These are phyloP conservation scores for Cronartium quercuum DNA, from an alignment of 1,284 basidiomycete genomes.

Conservation along the genomic window DNA sequence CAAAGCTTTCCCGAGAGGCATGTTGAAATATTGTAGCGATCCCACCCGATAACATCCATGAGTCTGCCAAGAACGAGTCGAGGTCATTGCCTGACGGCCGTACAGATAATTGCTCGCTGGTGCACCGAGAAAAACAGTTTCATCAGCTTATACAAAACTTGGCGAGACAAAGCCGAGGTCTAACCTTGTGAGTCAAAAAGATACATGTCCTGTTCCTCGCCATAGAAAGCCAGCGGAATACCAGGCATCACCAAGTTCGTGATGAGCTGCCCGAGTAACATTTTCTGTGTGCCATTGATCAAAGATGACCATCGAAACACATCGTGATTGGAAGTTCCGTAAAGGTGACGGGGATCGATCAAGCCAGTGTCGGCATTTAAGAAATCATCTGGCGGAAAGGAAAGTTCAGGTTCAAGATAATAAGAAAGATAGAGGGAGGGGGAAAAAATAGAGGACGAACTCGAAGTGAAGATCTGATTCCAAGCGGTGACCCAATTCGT, in stretches of 20 bases:
- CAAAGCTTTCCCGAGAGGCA: conserved; percentile 68
- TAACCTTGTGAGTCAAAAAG: conserved; percentile 37
- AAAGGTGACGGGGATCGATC: conserved; percentile 79
- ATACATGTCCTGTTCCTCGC: conserved; percentile 39
- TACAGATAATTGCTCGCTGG: conserved; percentile 39
- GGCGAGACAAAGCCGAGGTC: conserved; percentile 43
- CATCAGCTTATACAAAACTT: not conserved
- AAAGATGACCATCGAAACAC: conserved; percentile 84
- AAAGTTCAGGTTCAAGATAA: not conserved
- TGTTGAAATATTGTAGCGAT: conserved; percentile 81
- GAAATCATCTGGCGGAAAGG: conserved; percentile 59
- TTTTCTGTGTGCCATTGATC: conserved; percentile 69
- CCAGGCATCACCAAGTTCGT: conserved; percentile 76
- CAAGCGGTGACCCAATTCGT: conserved; percentile 75
- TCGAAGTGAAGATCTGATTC: conserved; percentile 78
- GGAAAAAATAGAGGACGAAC: not conserved
- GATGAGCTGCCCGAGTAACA: conserved; percentile 69
- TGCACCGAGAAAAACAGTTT: not conserved
- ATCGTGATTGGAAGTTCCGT: conserved; percentile 79
- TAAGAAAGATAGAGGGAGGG: not conserved
- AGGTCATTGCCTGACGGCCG: conserved; percentile 83
- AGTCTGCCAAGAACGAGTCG: conserved; percentile 75
- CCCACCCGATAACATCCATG: conserved; percentile 85
- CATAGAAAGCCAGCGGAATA: conserved; percentile 59
- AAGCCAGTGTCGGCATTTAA: conserved; percentile 62